Base-by-base conservation (phyloP, 352 stramenopile species). In the Blastocystis sp. region DNA sequence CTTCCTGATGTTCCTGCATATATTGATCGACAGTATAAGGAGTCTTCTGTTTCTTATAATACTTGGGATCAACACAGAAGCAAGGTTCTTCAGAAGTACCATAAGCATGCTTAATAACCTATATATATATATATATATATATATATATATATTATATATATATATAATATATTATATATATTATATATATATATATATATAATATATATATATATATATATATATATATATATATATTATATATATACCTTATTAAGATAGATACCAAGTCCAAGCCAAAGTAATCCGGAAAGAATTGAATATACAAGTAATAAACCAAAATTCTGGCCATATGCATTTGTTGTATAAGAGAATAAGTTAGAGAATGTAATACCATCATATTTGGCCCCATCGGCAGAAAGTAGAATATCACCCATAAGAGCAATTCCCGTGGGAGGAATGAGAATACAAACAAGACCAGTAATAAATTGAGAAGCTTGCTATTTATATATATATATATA, bases 231-330 rank as follows among this genome's bases (percentile, higher is more conserved):
- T n/a, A n/a, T n/a, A n/a, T n/a, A n/a, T n/a, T n/a, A n/a, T n/a
- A n/a, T n/a, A n/a, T n/a, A n/a, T n/a, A n/a, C 49, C 21, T 59
- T 59, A 1, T 52, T 52, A 7, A 59, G 16, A 7, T 59, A 59
- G 27, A 45, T 49, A 23, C 49, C 49, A 13, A 59, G 49, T 24
- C 37, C 46, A 2, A 13, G 9, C 30, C 28, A 59, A 25, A 46
- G 16, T 13, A 59, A 18, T 6, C 35, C 35, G 4, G 49, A 49
- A 24, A 59, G 6, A 11, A 59, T 33, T n/a, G 40, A 25, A 10
- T 6, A 18, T 7, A 59, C 2, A 5, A 59, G n/a, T 10, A 59
- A 0, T 27, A 13, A 31, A 32, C 49, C 49, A 0, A 31, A 9
- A 27, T 16, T 47, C 11, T 36, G 23, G 13, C n/a, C n/a, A 2